phyloP scores from a whole-genome alignment of 2,329 filamentous ascomycete species.

The Byssochlamys sp. region DNA sequence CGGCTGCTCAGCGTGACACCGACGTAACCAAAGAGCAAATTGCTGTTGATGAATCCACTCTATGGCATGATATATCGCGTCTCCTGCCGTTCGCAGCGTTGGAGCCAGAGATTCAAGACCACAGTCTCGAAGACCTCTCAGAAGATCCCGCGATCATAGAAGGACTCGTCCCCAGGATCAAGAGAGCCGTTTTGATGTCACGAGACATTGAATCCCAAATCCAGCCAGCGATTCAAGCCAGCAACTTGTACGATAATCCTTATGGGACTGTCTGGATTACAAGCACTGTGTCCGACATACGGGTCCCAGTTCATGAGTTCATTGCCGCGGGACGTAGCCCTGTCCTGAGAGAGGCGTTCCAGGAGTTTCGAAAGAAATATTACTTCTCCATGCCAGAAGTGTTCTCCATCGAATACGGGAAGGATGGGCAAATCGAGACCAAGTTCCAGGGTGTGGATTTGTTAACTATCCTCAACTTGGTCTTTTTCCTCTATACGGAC shows the following conservation, averaged over 20 bases:
- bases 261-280: constrained; percentile 32
- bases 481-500: constrained; percentile 74
- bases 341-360: constrained; percentile 54
- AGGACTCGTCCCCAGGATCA: constrained; percentile 21
- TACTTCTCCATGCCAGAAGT: constrained; percentile 51
- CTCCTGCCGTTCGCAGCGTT: constrained; percentile 61
- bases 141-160: constrained; percentile 15
- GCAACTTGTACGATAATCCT: constrained; percentile 12
- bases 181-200: constrained; percentile 34
- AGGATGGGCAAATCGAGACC: constrained; percentile 47
- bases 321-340: constrained; percentile 65
- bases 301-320: constrained; percentile 74
- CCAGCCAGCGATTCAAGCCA: constrained; percentile 15
- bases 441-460: constrained; percentile 64
- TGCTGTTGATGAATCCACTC: constrained; percentile 51
- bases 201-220: constrained; percentile 38
- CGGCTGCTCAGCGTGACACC: constrained; percentile 73
- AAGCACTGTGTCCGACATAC: constrained; percentile 56
- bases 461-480: constrained; percentile 67
- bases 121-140: constrained; percentile 29
- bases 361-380: constrained; percentile 47
- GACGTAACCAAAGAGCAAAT: constrained; percentile 69
- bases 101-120: constrained; percentile 33
- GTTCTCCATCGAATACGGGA: constrained; percentile 46
- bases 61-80: constrained; percentile 65